Evolutionary conservation across 345 rosid genomes (phyloP), one percentile per base, ranked within the genome.

Genomic region (Camelina laxa): DNA sequence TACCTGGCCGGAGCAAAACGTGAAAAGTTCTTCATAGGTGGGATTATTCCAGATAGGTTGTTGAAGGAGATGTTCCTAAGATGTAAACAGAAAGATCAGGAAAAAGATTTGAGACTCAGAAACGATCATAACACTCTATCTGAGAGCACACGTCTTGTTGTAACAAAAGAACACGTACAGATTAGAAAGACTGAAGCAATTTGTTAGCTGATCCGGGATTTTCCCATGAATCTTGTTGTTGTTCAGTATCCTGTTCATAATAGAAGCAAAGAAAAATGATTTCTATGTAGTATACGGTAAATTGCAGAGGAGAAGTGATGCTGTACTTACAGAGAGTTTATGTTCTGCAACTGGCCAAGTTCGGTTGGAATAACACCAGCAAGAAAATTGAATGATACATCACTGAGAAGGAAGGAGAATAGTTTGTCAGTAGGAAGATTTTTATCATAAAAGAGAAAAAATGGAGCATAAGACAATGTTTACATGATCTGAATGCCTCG

Each of bases 1-100:
- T 81, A 94, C 98, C 98, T 88, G 17, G 84, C 76, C 0, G 92
- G 80, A 8, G 91, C 75, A 81, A 85, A 91, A 20, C 82, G 86
- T 0, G 95, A 70, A 69, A 92, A 86, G 80, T 96, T 92, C 44
- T 86, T 82, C 45, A 74, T 69, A 3, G 82, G 83, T 4, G 98
- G 97, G 55, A 91, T 73, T n/a, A 78, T 22, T 35, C 99, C 99
- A 0, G 99, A 89, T 27, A 96, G 73, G 70, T 92, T 92, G 84
- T 96, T 96, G 82, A 82, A 81, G 9, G 99, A 91, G 31, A 96
- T 78, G 77, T 96, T 91, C 87, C 99, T 96, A 53, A 21, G 3
- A 64, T 7, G 9, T 7, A 0, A 3, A 44, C 59, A 42, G 45
- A 35, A 24, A 45, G 27, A n/a, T 9, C 20, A 42, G n/a, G 58